Conservation (phyloP, 495 filamentous ascomycete species). For the Aspergillus homomorphus region DNA sequence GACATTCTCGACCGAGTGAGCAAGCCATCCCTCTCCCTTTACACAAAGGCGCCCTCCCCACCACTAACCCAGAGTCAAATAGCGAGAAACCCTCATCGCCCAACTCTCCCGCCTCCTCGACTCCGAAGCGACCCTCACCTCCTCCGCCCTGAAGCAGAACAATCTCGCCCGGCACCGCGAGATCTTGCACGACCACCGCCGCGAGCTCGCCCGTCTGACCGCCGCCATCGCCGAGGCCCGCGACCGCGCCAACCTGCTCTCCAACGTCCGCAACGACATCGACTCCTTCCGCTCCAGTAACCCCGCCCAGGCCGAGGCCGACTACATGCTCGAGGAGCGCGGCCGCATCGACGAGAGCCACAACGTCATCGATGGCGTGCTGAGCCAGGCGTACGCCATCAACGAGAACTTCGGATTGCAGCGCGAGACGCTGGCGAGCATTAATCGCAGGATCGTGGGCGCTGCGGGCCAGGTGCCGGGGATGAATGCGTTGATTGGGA, state of each 20-base stretch:
- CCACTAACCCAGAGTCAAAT: conserved; percentile 4
- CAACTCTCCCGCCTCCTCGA: conserved; percentile 89
- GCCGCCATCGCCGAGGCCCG: conserved; percentile 67
- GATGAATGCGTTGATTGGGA: conserved; percentile 85
- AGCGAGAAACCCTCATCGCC: conserved; percentile 79
- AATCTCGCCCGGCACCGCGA: conserved; percentile 91
- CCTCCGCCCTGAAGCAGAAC: conserved; percentile 90
- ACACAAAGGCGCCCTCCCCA: conserved; percentile 1
- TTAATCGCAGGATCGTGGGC: conserved; percentile 83
- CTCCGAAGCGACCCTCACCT: conserved; percentile 83
- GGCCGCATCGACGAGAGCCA: conserved; percentile 80
- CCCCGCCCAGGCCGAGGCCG: conserved; percentile 77
- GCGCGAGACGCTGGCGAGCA: conserved; percentile 77
- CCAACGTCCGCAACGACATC: conserved; percentile 88
- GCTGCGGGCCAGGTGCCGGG: conserved; percentile 90
- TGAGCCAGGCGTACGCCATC: conserved; percentile 96
- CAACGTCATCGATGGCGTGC: conserved; percentile 80
- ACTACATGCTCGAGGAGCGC: conserved; percentile 96
- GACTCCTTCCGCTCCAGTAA: conserved; percentile 79
- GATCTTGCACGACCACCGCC: conserved; percentile 80
- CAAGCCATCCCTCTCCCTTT: not conserved
- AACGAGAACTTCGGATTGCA: conserved; percentile 88
- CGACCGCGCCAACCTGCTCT: conserved; percentile 86
- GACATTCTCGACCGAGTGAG: conserved; percentile 66
- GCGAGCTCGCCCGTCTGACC: conserved; percentile 72